Evolutionary conservation across 306 rosid genomes (phyloP), one percentile per base, ranked within the genome.

Genomic region (Mimosa pudica): DNA sequence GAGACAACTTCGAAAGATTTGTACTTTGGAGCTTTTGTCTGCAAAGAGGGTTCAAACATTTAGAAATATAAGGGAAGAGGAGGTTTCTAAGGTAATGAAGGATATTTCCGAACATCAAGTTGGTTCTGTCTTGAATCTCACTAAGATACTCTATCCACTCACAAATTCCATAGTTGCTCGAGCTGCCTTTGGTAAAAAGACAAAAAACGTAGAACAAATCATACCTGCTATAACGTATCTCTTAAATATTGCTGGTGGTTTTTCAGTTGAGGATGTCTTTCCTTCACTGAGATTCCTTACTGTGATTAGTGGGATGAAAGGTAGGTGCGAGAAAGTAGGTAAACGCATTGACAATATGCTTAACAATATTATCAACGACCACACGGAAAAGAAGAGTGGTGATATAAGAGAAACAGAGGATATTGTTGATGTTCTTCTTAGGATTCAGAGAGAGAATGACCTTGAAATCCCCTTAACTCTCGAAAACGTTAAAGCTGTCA

Each of bases 271-370:
- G 8, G 83, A 80, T 51, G 35, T 73, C 32, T 80, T 48, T 57
- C 79, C 74, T 73, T 73, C 75, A 10, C n/a, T 77, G 61, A 52
- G 64, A 33, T 14, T 76, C 35, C 74, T 82, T 54, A 57, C 67
- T 30, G 24, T 51, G 7, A 20, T 72, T 2, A 77, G 73, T 41
- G 79, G 82, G 30, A 51, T 71, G 62, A 58, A 58, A 9, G 64
- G 33, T 3, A 18, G 8, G 33, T 10, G 3, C 9, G 33, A 58
- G 32, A 58, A 38, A 38, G 42, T 38, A 38, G 5, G 42, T 38
- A 38, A 38, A 38, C 42, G 42, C 42, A 38, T 38, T 38, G 42
- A 38, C 5, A 38, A 2, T 3, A 38, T 38, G 42, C 42, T 38
- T 38, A 38, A 38, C 42, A 38, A 5, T 38, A 38, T 38, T 5